phyloP scores from a whole-genome alignment of 805 yeast species.

The Metschnikowia reukaufii region DNA sequence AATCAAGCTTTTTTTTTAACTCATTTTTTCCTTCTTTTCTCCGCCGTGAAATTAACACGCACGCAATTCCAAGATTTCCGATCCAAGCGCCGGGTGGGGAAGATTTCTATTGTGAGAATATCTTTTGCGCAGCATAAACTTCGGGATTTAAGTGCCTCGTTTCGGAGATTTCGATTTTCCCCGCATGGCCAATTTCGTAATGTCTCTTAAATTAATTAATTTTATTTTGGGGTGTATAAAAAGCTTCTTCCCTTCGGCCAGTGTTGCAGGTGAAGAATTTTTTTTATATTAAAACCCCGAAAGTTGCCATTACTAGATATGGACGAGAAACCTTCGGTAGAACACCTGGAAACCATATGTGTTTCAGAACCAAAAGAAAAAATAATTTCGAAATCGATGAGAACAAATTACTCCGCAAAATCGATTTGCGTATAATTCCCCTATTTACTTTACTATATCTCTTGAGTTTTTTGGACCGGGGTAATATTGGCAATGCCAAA shows the following conservation, averaged over 20 bases:
- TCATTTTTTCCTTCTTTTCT: no score
- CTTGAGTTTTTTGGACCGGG: conserved; percentile 76
- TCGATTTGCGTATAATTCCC: conserved; percentile 69
- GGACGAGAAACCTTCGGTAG: conserved; percentile 2
- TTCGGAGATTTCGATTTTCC: background rate
- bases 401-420: conserved; percentile 56
- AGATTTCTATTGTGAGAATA: background rate
- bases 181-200: background rate
- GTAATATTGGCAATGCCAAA: conserved; percentile 78
- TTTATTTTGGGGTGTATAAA: no score
- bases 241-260: no score
- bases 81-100: background rate
- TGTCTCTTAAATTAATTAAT: background rate
- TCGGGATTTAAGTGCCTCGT: background rate
- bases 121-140: background rate
- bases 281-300: no score
- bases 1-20: no score
- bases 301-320: no score
- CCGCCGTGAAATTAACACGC: background rate
- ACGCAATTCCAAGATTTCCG: background rate
- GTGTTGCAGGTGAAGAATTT: no score
- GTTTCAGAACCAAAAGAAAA: background rate
- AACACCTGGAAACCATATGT: background rate
- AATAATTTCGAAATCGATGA: conserved; percentile 43
- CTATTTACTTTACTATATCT: conserved; percentile 73